A percentile compares a stretch with the other conserved stretches of the same genome.
These are phyloP conservation scores for Mucor indicus DNA, from an alignment of 371 early-diverging fungal genomes.

Conservation along the genomic window DNA sequence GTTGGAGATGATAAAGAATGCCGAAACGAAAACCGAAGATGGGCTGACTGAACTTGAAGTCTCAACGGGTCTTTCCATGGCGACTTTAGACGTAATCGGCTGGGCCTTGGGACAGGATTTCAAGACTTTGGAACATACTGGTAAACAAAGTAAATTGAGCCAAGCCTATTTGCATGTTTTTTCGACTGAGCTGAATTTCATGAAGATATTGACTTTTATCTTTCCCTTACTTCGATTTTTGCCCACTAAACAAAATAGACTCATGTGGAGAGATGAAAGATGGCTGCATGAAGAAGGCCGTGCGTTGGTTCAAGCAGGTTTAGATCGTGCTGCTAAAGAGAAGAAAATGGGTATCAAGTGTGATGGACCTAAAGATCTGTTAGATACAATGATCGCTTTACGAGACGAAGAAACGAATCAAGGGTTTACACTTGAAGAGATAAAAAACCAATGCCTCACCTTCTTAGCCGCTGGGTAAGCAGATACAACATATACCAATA, in stretches of 20 bases:
- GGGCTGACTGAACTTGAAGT: slow-evolving; percentile 27
- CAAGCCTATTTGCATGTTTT: slow-evolving; percentile 46
- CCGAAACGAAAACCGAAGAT: neutral
- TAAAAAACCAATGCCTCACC: slow-evolving; percentile 30
- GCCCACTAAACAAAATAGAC: slow-evolving; percentile 32
- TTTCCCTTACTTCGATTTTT: slow-evolving; percentile 35
- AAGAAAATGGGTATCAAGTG: slow-evolving; percentile 2
- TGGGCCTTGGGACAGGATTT: slow-evolving; percentile 54
- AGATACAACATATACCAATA: neutral
- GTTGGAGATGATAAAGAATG: slow-evolving; percentile 13
- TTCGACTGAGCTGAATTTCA: slow-evolving; percentile 12
- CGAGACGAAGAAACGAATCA: slow-evolving; percentile 33
- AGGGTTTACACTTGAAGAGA: slow-evolving; percentile 24
- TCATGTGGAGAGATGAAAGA: slow-evolving; percentile 15
- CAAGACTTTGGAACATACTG: slow-evolving; percentile 13
- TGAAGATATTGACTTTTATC: slow-evolving; percentile 30
- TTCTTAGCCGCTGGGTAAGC: slow-evolving; percentile 45
- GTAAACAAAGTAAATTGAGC: slow-evolving; percentile 34
- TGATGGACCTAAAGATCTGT: slow-evolving; percentile 23
- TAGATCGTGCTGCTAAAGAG: slow-evolving; percentile 16
- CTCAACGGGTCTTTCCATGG: slow-evolving; percentile 34
- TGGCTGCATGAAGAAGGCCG: slow-evolving; percentile 38
- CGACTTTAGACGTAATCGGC: slow-evolving; percentile 47
- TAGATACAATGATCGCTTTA: slow-evolving; percentile 31
- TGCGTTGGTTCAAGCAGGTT: slow-evolving; percentile 40